Base-by-base conservation (phyloP, 768 basidiomycete species). In the Macrolepiota albuminosa region DNA sequence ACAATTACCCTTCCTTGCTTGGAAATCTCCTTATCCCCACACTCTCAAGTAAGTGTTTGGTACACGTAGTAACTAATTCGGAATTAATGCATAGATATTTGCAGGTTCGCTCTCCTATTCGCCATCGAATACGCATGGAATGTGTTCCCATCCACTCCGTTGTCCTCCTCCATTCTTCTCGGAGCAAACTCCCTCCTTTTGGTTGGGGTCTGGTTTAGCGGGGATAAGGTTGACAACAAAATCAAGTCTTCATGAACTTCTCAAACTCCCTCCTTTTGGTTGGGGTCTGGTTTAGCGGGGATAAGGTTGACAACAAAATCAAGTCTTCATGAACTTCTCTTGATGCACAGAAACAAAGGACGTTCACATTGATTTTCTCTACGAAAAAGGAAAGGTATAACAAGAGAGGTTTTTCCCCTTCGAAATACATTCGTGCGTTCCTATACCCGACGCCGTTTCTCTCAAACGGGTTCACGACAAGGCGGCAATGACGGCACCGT, bases 81-180 rank as follows among this genome's bases (percentile, higher is more conserved):
- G 48, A 34, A 43, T 50, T 46, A 39, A 62, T 47, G n/a, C 36
- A 49, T 40, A 52, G 48, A 56, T 54, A 43, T 56, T 50, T 45
- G 14, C 67, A 96, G 93, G 66, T 64, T 93, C 24, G 64, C 69
- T 2, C 65, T 95, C 11, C 75, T 93, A 40, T 54, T 76, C 1
- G 78, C 72, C 14, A 84, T 94, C 53, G 93, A 96, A 71, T 93
- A 87, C 68, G 84, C 89, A 1, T 97, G 94, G 93, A 91, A 94
- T 62, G 80, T 88, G 0, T 95, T 85, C 67, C 95, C 95, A 2
- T 91, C 93, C 0, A 95, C 91, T 0, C 58, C 71, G 0, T 16
- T 84, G 9, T 73, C 72, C 6, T 73, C 72, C 1, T 66, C 61
- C 31, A 55, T 70, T 56, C 64, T 75, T 21, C 59, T 75, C 5